phyloP scores from a whole-genome alignment of 2,329 filamentous ascomycete species.

The Epichloe scottii region DNA sequence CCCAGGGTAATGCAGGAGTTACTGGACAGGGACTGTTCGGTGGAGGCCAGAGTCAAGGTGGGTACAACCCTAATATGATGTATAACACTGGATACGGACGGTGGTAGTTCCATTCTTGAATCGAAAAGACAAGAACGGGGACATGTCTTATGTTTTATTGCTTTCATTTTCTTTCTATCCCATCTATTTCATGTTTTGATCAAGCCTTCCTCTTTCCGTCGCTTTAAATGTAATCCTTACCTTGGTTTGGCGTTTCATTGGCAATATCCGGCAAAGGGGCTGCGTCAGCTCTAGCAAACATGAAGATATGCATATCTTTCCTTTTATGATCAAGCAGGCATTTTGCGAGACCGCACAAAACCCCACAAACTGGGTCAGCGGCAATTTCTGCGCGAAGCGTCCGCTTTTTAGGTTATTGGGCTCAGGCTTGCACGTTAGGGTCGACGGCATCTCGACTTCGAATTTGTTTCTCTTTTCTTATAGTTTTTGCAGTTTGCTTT shows the following conservation, averaged over 20 bases:
- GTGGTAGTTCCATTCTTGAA: conserved; percentile 39
- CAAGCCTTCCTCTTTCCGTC: conserved; percentile 10
- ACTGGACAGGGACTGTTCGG: conserved; percentile 70
- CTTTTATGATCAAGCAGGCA: conserved; percentile 20
- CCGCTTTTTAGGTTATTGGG: conserved; percentile 13
- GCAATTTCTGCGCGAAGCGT: conserved; percentile 19
- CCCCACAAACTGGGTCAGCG: conserved; percentile 14
- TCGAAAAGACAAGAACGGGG: not conserved
- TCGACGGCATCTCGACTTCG: conserved; percentile 5
- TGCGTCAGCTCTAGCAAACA: conserved; percentile 16
- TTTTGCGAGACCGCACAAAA: conserved; percentile 15
- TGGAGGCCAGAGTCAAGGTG: conserved; percentile 82
- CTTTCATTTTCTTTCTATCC: conserved; percentile 8
- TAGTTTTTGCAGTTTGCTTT: conserved; percentile 6
- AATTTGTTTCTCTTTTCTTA: conserved; percentile 7
- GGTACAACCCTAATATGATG: conserved; percentile 82
- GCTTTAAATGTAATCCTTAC: conserved; percentile 8
- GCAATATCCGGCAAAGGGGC: conserved; percentile 12
- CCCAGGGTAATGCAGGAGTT: conserved; percentile 69
- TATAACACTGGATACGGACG: conserved; percentile 60
- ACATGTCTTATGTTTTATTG: conserved; percentile 10
- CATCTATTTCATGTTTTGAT: conserved; percentile 8
- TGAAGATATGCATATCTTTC: conserved; percentile 12
- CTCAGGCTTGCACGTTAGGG: conserved; percentile 10
- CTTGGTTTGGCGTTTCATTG: conserved; percentile 16